These are phyloP conservation scores for Malus orientalis DNA, from an alignment of 306 rosid species.

Conservation along the genomic window DNA sequence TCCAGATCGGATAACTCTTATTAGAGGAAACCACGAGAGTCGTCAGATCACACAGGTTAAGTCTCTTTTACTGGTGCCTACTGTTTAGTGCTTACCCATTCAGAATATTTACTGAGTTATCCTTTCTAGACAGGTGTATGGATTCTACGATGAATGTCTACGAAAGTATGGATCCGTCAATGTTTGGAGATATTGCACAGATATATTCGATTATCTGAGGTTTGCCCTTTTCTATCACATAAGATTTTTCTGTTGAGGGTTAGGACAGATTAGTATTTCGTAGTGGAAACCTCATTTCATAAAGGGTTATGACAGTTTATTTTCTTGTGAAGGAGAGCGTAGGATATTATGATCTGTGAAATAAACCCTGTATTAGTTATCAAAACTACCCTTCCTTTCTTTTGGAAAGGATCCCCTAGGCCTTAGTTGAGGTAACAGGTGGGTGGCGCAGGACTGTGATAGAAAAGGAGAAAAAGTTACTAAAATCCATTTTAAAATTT, in stretches of 20 bases:
- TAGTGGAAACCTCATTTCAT: background rate
- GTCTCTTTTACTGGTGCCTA: constrained; percentile 7
- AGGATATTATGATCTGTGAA: too few species aligned
- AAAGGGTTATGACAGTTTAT: background rate
- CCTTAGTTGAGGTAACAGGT: background rate
- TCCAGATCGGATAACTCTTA: constrained; percentile 98
- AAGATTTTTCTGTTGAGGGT: background rate
- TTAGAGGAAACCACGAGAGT: constrained; percentile 98
- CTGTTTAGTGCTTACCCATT: constrained; percentile 8
- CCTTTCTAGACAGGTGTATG: constrained; percentile 75
- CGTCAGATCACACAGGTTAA: constrained; percentile 98
- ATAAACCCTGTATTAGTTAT: background rate
- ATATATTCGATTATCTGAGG: constrained; percentile 95
- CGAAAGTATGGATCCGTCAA: constrained; percentile 97
- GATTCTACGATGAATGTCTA: constrained; percentile 98
- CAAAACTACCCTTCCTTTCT: background rate
- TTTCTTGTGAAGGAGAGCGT: background rate
- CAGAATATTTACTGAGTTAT: constrained; percentile 27
- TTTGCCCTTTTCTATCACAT: constrained; percentile 17
- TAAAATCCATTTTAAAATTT: background rate
- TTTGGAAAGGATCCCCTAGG: background rate
- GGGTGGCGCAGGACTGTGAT: background rate
- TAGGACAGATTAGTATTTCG: background rate
- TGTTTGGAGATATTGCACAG: constrained; percentile 99
- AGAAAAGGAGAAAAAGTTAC: background rate